Evolutionary conservation across 108 stramenopile species (phyloP), one percentile per base, ranked within the genome.

Genomic region (Discostella pseudostelligera): DNA sequence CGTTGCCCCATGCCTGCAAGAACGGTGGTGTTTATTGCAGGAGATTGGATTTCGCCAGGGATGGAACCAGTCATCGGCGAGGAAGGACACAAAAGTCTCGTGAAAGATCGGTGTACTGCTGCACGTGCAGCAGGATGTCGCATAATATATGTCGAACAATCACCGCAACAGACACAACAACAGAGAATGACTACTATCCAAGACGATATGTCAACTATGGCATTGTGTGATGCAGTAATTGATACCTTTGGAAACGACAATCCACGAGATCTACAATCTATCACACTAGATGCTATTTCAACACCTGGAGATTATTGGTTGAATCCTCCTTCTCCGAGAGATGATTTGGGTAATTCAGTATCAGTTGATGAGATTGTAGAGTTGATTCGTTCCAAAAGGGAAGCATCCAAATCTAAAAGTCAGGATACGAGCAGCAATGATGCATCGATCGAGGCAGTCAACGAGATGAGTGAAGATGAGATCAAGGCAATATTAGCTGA

Each of bases 231-330:
- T 82, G 81, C 69, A 4, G 72, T 86, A 3, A 48, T 83, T 13
- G 39, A 42, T 37, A 25, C 68, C 17, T 75, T 59, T 50, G 83
- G 80, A 26, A 74, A 69, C 26, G 70, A 80, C 47, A 70, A 80
- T 65, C 46, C 62, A 25, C 62, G 79, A 45, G 78, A 74, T 47
- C 53, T 54, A 17, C 39, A 83, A 43, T 60, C 74, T 25, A 43
- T 85, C 8, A 46, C 69, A 42, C 65, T 92, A 45, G 87, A 92
- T 69, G 86, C 88, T 46, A 83, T 92, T 59, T 76, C 86, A 19
- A 92, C 86, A 11, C 90, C 90, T 6, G 90, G 90, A 43, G 81
- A 81, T 56, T 92, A 82, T 69, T 92, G 90, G 90, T 59, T 92
- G 40, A 92, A 92, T 80, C 85, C 87, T 39, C 85, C 87, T 3